phyloP scores from a whole-genome alignment of 306 rosid genomes.

The Pyrus pyrifolia region DNA sequence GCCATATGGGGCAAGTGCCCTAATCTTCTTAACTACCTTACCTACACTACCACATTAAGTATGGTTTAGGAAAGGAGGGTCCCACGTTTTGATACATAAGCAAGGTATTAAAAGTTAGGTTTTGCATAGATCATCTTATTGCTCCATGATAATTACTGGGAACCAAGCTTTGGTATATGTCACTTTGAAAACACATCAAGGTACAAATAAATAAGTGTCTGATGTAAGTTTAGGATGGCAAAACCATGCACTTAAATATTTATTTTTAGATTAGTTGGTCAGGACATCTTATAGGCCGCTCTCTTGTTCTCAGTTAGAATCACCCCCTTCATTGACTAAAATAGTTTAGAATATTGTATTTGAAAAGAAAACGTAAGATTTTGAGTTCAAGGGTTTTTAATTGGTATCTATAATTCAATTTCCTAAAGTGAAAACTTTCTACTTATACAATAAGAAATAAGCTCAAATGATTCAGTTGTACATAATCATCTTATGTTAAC shows the following conservation, averaged over 20 bases:
- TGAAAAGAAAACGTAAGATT: not conserved
- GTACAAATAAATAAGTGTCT: not conserved
- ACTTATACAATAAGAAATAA: not conserved
- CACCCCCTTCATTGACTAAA: not conserved
- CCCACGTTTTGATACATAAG: not conserved
- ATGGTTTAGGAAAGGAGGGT: constrained; percentile 17
- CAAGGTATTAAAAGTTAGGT: not conserved
- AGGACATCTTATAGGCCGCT: fast-evolving
- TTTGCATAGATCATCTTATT: not conserved
- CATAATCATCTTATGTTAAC: not conserved
- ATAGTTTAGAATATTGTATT: no score
- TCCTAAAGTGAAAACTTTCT: not conserved
- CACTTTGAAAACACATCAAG: not conserved
- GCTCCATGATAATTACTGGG: not conserved
- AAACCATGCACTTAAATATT: not conserved
- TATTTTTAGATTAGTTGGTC: not conserved
- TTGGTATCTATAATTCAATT: not conserved
- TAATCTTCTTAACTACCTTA: constrained; percentile 47
- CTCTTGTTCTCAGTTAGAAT: no score
- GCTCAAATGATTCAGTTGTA: not conserved
- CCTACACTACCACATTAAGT: constrained; percentile 25
- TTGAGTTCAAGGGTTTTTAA: not conserved
- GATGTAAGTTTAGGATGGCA: not conserved
- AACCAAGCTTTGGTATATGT: not conserved
- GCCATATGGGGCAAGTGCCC: not conserved